Conservation (phyloP, 1,284 basidiomycete species). For the Trichosporon sp. region DNA sequence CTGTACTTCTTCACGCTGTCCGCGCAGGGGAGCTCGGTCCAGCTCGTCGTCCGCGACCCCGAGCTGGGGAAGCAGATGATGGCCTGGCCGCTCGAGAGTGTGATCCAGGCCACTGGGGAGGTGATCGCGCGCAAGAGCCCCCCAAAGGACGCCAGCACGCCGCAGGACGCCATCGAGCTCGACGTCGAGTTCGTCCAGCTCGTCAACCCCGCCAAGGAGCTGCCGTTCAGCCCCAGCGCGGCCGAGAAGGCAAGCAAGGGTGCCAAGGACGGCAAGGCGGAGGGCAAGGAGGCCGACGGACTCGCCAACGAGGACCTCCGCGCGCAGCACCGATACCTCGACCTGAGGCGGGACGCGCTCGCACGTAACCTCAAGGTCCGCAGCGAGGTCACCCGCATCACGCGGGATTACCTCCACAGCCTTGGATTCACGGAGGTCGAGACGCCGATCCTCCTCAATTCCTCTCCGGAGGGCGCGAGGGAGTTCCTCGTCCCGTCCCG, state of each 20-base stretch:
- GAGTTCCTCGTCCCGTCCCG: conserved; percentile 93
- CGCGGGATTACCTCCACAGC: conserved; percentile 67
- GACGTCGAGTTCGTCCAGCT: conserved; percentile 63
- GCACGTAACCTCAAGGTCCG: conserved; percentile 73
- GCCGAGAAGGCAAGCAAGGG: conserved; percentile 53
- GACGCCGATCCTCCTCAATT: conserved; percentile 86
- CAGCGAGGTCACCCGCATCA: conserved; percentile 69
- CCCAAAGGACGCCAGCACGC: background rate
- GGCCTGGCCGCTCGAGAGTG: conserved; percentile 65
- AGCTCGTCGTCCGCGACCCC: conserved; percentile 57
- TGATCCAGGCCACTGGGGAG: conserved; percentile 65
- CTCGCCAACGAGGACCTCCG: conserved; percentile 80
- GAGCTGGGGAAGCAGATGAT: conserved; percentile 54
- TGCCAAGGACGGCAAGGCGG: background rate
- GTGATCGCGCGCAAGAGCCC: conserved; percentile 59
- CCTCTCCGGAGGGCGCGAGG: conserved; percentile 87
- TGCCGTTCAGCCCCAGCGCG: conserved; percentile 79
- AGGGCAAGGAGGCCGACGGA: no score
- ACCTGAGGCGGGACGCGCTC: conserved; percentile 69
- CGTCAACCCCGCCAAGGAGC: conserved; percentile 66
- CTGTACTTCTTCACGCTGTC: conserved; percentile 57
- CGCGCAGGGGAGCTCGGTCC: conserved; percentile 64
- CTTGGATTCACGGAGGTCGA: conserved; percentile 84
- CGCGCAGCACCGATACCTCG: conserved; percentile 77
- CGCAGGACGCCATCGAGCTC: conserved; percentile 72